Evolutionary conservation across 2,329 filamentous ascomycete genomes (phyloP).

Genomic region (Ramichloridium luteum): DNA sequence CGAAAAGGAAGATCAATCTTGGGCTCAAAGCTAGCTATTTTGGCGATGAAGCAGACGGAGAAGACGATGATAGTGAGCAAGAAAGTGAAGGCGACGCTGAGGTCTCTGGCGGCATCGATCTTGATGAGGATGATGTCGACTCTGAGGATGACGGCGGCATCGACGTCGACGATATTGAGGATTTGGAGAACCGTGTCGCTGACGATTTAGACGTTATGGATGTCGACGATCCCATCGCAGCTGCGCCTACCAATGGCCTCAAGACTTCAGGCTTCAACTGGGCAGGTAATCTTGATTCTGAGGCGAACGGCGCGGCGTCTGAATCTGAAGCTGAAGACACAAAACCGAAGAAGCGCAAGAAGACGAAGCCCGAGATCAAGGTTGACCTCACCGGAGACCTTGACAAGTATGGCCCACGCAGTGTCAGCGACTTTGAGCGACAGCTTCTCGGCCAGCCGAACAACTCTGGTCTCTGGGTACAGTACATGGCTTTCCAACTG

Average conservation of each 20-base stretch:
- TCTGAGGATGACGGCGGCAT: conserved; percentile 11
- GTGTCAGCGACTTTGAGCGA: conserved; percentile 83
- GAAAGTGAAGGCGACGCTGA: conserved; percentile 20
- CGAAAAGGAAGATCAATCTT: conserved; percentile 72
- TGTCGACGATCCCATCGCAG: conserved; percentile 22
- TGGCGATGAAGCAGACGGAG: conserved; percentile 37
- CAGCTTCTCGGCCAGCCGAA: conserved; percentile 85
- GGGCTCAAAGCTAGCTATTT: conserved; percentile 91
- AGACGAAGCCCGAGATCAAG: conserved; percentile 68
- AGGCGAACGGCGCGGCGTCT: conserved; percentile 42
- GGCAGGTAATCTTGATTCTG: conserved; percentile 50
- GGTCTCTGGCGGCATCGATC: conserved; percentile 27
- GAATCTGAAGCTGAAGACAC: conserved; percentile 44
- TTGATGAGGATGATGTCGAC: conserved; percentile 13
- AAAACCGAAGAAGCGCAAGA: conserved; percentile 43
- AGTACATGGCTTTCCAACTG: conserved; percentile 98
- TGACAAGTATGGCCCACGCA: conserved; percentile 77
- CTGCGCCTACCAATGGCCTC: conserved; percentile 35
- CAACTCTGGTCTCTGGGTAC: conserved; percentile 85
- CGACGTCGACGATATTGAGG: conserved; percentile 32
- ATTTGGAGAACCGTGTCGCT: conserved; percentile 32
- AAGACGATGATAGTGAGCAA: conserved; percentile 27
- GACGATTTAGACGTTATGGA: conserved; percentile 37
- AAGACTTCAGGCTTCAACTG: conserved; percentile 76
- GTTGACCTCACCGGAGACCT: conserved; percentile 87